phyloP scores from a whole-genome alignment of 1,284 basidiomycete species.

The Vanrija pseudolonga region DNA sequence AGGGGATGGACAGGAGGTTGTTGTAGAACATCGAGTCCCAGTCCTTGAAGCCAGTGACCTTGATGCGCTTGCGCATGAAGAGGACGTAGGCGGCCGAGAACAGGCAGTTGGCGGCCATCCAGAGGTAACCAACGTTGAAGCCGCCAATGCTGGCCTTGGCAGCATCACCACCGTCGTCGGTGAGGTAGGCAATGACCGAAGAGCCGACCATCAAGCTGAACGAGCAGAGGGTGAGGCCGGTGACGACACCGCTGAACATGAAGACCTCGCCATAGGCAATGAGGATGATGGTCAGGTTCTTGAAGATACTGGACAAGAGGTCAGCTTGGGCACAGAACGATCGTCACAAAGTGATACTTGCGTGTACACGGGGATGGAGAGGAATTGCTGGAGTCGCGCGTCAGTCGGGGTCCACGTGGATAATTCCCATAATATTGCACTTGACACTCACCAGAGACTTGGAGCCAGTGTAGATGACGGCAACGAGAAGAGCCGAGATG shows the following conservation, averaged over 20 bases:
- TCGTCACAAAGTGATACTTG: conserved; percentile 13
- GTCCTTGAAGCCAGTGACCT: conserved; percentile 95
- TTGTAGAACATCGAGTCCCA: conserved; percentile 99
- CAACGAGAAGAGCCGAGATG: conserved; percentile 85
- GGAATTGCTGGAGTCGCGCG: conserved; percentile 65
- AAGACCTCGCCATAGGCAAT: conserved; percentile 97
- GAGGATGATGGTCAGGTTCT: conserved; percentile 97
- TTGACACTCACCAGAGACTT: conserved; percentile 75
- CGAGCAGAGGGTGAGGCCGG: conserved; percentile 78
- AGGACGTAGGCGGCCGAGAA: conserved; percentile 91
- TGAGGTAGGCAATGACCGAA: conserved; percentile 73
- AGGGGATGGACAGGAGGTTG: conserved; percentile 91
- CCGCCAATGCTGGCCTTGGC: conserved; percentile 40
- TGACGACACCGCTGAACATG: conserved; percentile 92
- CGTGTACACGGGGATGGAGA: conserved; percentile 90
- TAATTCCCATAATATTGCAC: not conserved
- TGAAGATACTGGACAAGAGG: conserved; percentile 67
- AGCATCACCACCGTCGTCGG: conserved; percentile 37
- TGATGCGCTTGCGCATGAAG: conserved; percentile 96
- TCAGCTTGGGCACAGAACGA: not conserved
- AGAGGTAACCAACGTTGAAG: conserved; percentile 81
- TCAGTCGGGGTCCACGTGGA: not conserved
- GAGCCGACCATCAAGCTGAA: conserved; percentile 96
- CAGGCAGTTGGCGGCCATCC: conserved; percentile 93
- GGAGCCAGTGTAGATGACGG: conserved; percentile 96